These are phyloP conservation scores for Coprinopsis sp. DNA, from an alignment of 768 basidiomycete species.

Conservation along the genomic window DNA sequence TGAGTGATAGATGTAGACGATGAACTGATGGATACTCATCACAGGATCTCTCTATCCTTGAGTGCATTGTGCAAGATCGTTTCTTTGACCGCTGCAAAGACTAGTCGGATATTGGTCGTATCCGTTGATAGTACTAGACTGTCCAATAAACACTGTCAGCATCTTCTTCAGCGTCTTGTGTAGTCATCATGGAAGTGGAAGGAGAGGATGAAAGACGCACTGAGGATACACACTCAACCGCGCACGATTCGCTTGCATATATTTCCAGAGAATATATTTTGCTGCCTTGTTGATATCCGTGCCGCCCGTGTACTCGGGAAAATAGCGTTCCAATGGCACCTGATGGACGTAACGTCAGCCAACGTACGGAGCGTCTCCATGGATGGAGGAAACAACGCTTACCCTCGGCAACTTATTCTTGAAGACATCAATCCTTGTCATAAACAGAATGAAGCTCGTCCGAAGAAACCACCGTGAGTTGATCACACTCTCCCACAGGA, in stretches of 20 bases:
- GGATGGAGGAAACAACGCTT: conserved; percentile 19
- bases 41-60: conserved; percentile 79
- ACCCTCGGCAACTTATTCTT: conserved; percentile 76
- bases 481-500: conserved; percentile 88
- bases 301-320: conserved; percentile 87
- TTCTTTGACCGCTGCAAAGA: conserved; percentile 90
- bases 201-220: conserved; percentile 21
- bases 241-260: conserved; percentile 87
- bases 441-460: conserved; percentile 86
- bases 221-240: conserved; percentile 77
- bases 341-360: conserved; percentile 20
- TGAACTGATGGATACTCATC: too few species aligned
- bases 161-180: too few species aligned
- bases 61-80: conserved; percentile 90
- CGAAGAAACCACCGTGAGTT: conserved; percentile 92
- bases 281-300: conserved; percentile 91
- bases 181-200: conserved; percentile 16
- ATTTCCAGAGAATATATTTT: conserved; percentile 92
- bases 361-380: not conserved
- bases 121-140: conserved; percentile 88
- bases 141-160: not conserved
- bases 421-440: conserved; percentile 94
- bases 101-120: conserved; percentile 74
- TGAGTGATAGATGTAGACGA: too few species aligned
- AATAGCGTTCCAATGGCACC: conserved; percentile 72